Base-by-base conservation (phyloP, 2,329 filamentous ascomycete genomes). In the Hymenoscyphus albidus region DNA sequence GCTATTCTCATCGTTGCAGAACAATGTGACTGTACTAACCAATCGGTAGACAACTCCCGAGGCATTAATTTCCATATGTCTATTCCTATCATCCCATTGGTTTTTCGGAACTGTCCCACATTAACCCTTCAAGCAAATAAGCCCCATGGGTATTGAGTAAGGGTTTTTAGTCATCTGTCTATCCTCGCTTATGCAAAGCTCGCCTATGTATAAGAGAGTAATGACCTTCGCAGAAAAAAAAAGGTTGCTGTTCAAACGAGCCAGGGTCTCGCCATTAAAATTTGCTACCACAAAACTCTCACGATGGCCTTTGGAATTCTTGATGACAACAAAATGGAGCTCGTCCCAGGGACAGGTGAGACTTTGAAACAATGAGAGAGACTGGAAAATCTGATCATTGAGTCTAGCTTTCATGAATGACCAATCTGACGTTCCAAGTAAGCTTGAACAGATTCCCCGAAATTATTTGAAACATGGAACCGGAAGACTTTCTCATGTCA, bases 261-360 rank as follows among this genome's bases (percentile, higher is more conserved):
- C 48, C 10, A 27, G 48, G 48, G 18, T 13, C 4, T 27, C 9
- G n/a, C 14, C n/a, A 2, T n/a, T n/a, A 2, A 35, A 35, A 48
- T 22, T 22, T 27, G 18, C 7, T 3, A 12, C 18, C 10, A 54
- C 3, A 3, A 12, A n/a, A 51, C 18, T 7, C 14, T 27, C n/a
- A 48, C 14, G n/a, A 81, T 82, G 81, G 76, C 78, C 67, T 82
- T 80, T 72, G 80, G 80, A 64, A 81, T 82, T 48, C 71, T 82
- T 10, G 80, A 82, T 59, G 77, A 78, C 63, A 76, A 76, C 63
- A 74, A 77, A 65, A 76, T 79, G 76, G 79, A 78, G 67, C 70
- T 77, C 67, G 80, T 82, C 62, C 81, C 80, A 63, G 80, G 81
- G 63, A 83, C 81, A 68, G 80, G 79, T 80, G 76, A 60, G 74